phyloP scores from a whole-genome alignment of 805 yeast genomes.

The Yamadazyma takamatsuzukensis region DNA sequence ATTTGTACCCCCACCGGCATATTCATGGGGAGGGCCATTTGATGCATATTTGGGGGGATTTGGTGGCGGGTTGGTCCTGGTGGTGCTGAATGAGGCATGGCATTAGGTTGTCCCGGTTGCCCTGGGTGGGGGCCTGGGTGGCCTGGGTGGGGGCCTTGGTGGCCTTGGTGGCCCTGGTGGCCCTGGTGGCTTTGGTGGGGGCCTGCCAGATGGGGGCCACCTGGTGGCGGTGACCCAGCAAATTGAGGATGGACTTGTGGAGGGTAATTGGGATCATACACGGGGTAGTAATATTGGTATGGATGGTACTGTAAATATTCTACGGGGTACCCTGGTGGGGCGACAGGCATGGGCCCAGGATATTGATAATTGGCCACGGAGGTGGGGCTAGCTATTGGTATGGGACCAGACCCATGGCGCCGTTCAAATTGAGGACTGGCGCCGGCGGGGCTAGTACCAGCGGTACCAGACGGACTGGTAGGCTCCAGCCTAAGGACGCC shows the following conservation, averaged over 20 bases:
- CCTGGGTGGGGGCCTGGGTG: conserved; percentile 1
- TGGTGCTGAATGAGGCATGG: conserved; percentile 3
- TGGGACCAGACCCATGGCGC: no score
- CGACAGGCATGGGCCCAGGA: no score
- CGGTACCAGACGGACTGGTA: conserved; percentile 6
- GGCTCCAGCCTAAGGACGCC: conserved; percentile 4
- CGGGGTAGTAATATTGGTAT: conserved; percentile 5
- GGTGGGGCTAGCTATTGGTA: no score
- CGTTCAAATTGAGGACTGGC: conserved; percentile 1
- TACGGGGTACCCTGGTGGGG: no score
- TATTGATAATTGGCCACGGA: no score
- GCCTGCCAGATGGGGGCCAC: background rate
- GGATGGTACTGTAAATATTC: conserved; percentile 8
- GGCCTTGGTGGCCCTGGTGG: background rate
- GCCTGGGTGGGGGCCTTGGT: conserved; percentile 1
- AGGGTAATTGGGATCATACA: background rate
- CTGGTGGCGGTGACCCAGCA: background rate
- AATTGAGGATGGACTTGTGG: background rate
- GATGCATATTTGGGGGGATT: background rate
- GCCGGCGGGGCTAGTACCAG: conserved; percentile 4
- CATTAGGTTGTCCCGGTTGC: background rate
- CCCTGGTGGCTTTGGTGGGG: background rate
- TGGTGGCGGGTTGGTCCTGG: conserved; percentile 2
- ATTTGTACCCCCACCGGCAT: conserved; percentile 5
- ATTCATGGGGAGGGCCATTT: conserved; percentile 1